Percentiles rank a stretch among this genome's conserved stretches.
Evolutionary conservation across 192 early-diverging fungal species (phyloP).

Genomic region (Spizellomyces punctatus): DNA sequence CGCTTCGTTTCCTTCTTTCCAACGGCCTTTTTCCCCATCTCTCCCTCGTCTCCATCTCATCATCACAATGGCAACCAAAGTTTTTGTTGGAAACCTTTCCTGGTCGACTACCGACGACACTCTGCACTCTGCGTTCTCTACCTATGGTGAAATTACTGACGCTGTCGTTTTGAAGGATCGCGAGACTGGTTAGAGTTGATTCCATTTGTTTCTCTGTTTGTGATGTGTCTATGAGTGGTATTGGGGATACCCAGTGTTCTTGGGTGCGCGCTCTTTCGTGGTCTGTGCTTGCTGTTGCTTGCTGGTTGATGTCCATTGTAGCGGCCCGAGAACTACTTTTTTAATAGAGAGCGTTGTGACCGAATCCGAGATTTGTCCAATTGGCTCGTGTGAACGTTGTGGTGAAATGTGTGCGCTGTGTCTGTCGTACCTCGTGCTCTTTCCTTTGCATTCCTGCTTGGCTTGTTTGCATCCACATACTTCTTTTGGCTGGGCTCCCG

Average conservation of each 20-base stretch:
- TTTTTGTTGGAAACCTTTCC: constrained; percentile 45
- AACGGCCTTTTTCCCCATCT: neutral
- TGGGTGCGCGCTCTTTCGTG: neutral
- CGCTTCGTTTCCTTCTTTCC: neutral
- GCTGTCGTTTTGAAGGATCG: constrained; percentile 71
- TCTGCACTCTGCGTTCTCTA: constrained; percentile 61
- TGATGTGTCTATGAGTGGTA: neutral
- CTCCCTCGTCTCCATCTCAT: constrained; percentile 4
- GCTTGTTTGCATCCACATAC: no score
- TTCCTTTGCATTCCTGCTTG: no score
- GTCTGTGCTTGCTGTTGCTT: constrained; percentile 3
- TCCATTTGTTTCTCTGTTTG: neutral
- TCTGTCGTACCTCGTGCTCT: no score
- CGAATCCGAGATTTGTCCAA: no score
- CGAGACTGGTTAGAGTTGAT: constrained; percentile 66
- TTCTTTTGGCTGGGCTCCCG: no score
- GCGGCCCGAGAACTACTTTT: neutral
- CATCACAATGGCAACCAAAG: constrained; percentile 28
- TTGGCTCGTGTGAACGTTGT: no score
- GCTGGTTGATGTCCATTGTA: neutral
- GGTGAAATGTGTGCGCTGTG: no score
- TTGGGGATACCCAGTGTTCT: constrained; percentile 16
- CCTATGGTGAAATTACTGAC: constrained; percentile 65
- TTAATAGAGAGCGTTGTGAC: no score
- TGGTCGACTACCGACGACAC: constrained; percentile 67